phyloP scores from a whole-genome alignment of 1,284 basidiomycete genomes.

The Mycena sp. region DNA sequence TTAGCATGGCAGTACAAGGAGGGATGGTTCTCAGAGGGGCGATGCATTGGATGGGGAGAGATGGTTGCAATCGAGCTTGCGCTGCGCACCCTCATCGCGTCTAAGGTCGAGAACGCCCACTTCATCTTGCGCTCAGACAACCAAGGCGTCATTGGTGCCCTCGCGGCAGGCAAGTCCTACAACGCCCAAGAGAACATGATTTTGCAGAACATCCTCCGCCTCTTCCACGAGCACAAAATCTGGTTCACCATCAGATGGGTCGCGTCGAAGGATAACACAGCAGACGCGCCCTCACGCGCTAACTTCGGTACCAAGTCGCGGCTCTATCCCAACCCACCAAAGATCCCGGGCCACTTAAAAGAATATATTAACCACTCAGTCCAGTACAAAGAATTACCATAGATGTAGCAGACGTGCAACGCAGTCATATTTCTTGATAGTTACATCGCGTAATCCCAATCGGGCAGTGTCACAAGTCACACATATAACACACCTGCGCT shows the following conservation, averaged over 20 bases:
- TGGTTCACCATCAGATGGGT: conserved; percentile 38
- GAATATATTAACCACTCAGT: not conserved
- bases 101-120: not conserved
- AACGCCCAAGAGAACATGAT: conserved; percentile 46
- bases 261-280: conserved; percentile 40
- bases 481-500: too few relatives aligned
- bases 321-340: not conserved
- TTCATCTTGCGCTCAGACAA: conserved; percentile 49
- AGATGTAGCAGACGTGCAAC: not conserved
- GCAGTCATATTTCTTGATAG: too few relatives aligned
- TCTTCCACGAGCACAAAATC: conserved; percentile 36
- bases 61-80: conserved; percentile 43
- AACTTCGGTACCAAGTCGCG: not conserved
- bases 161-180: conserved; percentile 40
- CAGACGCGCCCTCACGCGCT: conserved; percentile 47
- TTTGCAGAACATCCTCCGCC: conserved; percentile 36
- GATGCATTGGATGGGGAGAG: conserved; percentile 50
- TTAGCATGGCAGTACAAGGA: conserved; percentile 16
- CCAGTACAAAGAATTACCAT: too few relatives aligned
- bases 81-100: conserved; percentile 13
- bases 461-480: too few relatives aligned
- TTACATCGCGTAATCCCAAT: too few relatives aligned
- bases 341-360: not conserved
- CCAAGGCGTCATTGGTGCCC: conserved; percentile 48
- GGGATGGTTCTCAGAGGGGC: conserved; percentile 38